Evolutionary conservation across 2,329 filamentous ascomycete species (phyloP).

Genomic region (Rhytidhysteron rufulum): DNA sequence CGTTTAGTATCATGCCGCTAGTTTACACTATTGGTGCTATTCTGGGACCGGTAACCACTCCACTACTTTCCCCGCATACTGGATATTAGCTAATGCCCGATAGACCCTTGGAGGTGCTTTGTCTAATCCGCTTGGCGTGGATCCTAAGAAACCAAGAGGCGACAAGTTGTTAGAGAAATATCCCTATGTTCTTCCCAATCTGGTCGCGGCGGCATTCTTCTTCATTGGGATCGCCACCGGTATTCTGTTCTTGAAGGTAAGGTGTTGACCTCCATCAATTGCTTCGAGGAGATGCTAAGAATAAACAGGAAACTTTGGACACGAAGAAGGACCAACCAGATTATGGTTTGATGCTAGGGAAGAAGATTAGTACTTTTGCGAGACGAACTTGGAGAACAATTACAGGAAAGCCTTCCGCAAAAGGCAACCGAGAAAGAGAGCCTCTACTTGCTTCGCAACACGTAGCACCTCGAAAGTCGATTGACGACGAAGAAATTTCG

Average conservation of each 20-base stretch:
- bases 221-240: constrained; percentile 70
- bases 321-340: constrained; percentile 66
- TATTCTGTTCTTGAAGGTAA: constrained; percentile 70
- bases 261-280: constrained; percentile 1
- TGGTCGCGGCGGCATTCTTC: constrained; percentile 74
- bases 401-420: constrained; percentile 6
- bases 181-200: constrained; percentile 80
- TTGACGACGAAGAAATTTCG: constrained; percentile 13
- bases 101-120: constrained; percentile 75
- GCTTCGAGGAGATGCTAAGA: neutral
- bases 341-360: constrained; percentile 71
- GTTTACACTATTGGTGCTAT: constrained; percentile 85
- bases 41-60: constrained; percentile 62
- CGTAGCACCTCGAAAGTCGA: constrained; percentile 14
- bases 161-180: constrained; percentile 69
- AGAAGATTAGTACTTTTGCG: constrained; percentile 50
- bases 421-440: constrained; percentile 18
- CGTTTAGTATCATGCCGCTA: constrained; percentile 91
- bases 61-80: neutral
- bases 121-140: constrained; percentile 72
- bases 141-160: constrained; percentile 61
- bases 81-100: neutral
- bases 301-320: constrained; percentile 72
- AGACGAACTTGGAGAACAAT: constrained; percentile 16
- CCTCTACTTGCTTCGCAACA: constrained; percentile 19